Percentiles rank a stretch among this genome's conserved stretches.
Conservation (phyloP, 352 stramenopile genomes). For the Thalassiosira hispida region DNA sequence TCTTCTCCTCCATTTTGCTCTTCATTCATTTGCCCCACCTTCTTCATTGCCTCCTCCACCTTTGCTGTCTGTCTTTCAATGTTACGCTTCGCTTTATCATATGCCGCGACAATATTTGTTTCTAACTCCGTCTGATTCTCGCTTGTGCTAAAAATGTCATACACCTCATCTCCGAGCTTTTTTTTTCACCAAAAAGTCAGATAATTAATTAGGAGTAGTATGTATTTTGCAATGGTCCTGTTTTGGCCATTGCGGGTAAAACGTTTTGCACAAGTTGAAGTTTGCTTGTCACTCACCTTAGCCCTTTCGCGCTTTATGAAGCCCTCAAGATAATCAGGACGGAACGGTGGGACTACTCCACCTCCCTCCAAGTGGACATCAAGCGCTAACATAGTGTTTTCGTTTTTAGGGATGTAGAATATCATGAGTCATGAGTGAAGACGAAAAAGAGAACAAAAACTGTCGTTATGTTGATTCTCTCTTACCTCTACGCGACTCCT, state of each 20-base stretch:
- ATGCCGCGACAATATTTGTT: slow-evolving; percentile 44
- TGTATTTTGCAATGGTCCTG: no score
- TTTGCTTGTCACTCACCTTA: not conserved
- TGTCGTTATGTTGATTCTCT: not conserved
- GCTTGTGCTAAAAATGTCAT: slow-evolving; percentile 39
- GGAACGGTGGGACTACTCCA: slow-evolving; percentile 21
- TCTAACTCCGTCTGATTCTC: slow-evolving; percentile 52
- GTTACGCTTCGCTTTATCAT: slow-evolving; percentile 30
- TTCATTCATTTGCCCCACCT: no score
- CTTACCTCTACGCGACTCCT: not conserved
- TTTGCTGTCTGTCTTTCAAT: slow-evolving; percentile 31
- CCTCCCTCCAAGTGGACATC: slow-evolving; percentile 36
- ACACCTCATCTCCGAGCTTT: slow-evolving; percentile 42
- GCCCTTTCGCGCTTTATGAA: slow-evolving; percentile 30
- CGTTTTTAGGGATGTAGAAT: no score
- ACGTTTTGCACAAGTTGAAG: no score
- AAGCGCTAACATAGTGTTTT: no score
- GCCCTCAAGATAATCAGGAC: slow-evolving; percentile 22
- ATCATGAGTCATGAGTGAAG: no score
- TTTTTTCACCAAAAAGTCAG: not conserved
- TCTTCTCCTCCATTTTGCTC: no score
- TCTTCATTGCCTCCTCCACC: no score
- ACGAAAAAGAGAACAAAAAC: no score
- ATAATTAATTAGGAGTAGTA: not conserved
- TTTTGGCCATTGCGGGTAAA: no score